Conservation (phyloP, 768 basidiomycete genomes). For the Rhodotorula paludigena region DNA sequence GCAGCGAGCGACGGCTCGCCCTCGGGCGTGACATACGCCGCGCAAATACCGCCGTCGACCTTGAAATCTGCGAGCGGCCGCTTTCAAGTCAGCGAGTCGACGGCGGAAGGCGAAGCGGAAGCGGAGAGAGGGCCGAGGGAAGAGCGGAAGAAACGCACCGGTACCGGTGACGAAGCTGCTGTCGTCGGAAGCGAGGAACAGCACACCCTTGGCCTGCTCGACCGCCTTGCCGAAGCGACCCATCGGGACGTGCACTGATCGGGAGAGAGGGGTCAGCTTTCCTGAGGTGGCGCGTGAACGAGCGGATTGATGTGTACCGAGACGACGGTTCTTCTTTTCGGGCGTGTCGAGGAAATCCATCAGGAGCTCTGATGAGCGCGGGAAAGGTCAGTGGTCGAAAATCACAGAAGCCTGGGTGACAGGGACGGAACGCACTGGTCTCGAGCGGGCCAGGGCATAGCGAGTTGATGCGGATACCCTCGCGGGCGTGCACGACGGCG, state of each 20-base stretch:
- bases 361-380: slow-evolving; percentile 62
- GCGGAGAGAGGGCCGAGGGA: slow-evolving; percentile 6
- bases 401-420: neutral
- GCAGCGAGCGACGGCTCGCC: slow-evolving; percentile 70
- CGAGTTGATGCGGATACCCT: slow-evolving; percentile 93
- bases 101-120: neutral
- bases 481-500: slow-evolving; percentile 94
- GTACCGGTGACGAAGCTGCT: slow-evolving; percentile 91
- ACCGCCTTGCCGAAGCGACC: slow-evolving; percentile 96
- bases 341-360: slow-evolving; percentile 98
- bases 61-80: slow-evolving; percentile 72
- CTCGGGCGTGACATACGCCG: slow-evolving; percentile 83
- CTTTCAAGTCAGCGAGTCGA: neutral
- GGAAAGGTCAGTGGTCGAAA: neutral
- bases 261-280: neutral
- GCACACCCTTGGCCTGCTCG: slow-evolving; percentile 84
- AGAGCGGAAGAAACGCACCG: slow-evolving; percentile 27
- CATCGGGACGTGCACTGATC: slow-evolving; percentile 69
- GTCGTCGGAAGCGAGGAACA: slow-evolving; percentile 92
- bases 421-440: slow-evolving; percentile 6
- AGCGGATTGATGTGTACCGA: slow-evolving; percentile 52
- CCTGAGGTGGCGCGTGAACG: neutral
- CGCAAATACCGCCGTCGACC: slow-evolving; percentile 89
- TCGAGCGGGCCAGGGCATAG: slow-evolving; percentile 75
- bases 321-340: slow-evolving; percentile 69